These are phyloP conservation scores for Trichoderma arundinaceum DNA, from an alignment of 2,329 filamentous ascomycete species.

Conservation along the genomic window DNA sequence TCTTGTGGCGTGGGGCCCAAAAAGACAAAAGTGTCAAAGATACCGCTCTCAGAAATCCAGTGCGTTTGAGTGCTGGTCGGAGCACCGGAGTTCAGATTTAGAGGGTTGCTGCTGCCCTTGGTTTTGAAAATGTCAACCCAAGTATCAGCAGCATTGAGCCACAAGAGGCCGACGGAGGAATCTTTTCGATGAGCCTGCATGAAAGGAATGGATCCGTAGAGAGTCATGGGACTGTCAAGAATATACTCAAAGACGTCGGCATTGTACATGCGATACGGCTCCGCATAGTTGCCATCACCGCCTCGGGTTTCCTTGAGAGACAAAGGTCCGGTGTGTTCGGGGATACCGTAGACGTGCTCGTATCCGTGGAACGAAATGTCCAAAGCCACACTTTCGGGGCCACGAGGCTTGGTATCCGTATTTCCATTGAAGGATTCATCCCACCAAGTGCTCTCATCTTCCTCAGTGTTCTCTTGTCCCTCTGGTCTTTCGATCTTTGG, in stretches of 20 bases:
- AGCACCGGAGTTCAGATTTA: constrained; percentile 71
- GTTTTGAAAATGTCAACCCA: constrained; percentile 94
- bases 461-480: constrained; percentile 59
- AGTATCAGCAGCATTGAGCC: constrained; percentile 95
- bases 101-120: constrained; percentile 74
- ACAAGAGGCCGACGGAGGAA: constrained; percentile 94
- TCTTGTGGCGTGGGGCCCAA: constrained; percentile 86
- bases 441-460: constrained; percentile 93
- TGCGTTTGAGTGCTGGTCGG: constrained; percentile 86
- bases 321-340: constrained; percentile 86
- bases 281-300: constrained; percentile 79
- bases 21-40: constrained; percentile 93
- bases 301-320: constrained; percentile 91
- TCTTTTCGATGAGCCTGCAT: constrained; percentile 97
- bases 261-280: constrained; percentile 96
- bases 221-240: constrained; percentile 95
- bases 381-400: constrained; percentile 87
- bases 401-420: constrained; percentile 92
- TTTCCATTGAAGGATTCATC: constrained; percentile 95
- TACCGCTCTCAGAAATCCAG: constrained; percentile 92
- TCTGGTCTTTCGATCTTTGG: constrained; percentile 74
- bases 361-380: constrained; percentile 94
- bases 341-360: constrained; percentile 90
- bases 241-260: constrained; percentile 98
- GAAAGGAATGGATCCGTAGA: constrained; percentile 96